Percentiles rank a stretch among this genome's conserved stretches.
Conservation (phyloP, 192 early-diverging fungal genomes). For the Gonapodya prolifera region DNA sequence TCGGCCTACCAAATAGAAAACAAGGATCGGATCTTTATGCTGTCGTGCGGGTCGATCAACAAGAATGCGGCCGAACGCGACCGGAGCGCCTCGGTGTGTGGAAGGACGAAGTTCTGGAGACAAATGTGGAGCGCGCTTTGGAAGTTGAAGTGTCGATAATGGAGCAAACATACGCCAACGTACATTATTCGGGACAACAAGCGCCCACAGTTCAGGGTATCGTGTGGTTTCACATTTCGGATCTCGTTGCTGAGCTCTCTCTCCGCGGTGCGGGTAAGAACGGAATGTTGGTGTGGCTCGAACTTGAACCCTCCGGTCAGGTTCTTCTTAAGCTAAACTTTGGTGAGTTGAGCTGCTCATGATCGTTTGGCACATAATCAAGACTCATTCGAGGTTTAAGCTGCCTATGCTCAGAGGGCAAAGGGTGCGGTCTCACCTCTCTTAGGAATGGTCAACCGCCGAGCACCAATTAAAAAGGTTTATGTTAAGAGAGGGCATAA, state of each 20-base stretch:
- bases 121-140: constrained; percentile 74
- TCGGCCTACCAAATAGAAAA: constrained; percentile 38
- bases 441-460: neutral
- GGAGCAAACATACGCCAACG: constrained; percentile 56
- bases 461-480: constrained; percentile 33
- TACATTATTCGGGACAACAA: constrained; percentile 31
- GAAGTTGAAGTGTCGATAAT: constrained; percentile 87
- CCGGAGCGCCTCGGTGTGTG: neutral
- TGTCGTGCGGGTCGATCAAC: constrained; percentile 24
- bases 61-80: neutral
- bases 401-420: neutral
- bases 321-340: constrained; percentile 77
- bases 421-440: neutral
- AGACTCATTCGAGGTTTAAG: neutral
- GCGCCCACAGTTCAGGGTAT: constrained; percentile 23
- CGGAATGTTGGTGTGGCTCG: constrained; percentile 67
- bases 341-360: constrained; percentile 27
- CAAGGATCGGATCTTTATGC: constrained; percentile 59
- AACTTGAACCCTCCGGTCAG: constrained; percentile 89
- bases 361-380: too few species aligned
- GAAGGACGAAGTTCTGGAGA: constrained; percentile 49
- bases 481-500: constrained; percentile 86
- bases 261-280: constrained; percentile 17
- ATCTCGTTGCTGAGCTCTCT: constrained; percentile 74
- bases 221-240: constrained; percentile 86